These are phyloP conservation scores for Sindora glabra DNA, from an alignment of 306 rosid species.

Conservation along the genomic window DNA sequence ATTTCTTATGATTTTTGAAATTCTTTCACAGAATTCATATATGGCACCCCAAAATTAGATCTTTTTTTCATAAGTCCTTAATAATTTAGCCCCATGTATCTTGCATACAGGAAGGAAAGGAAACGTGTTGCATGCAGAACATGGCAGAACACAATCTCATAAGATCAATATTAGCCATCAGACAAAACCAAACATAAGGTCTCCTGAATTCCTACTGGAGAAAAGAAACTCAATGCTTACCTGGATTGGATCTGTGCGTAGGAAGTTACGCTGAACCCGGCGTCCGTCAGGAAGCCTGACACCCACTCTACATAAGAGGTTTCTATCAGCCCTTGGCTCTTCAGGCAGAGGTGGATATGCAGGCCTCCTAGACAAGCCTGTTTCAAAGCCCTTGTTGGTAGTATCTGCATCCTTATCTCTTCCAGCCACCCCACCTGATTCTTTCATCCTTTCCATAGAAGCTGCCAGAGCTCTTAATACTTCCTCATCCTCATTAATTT, in stretches of 20 bases:
- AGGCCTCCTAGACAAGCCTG: conserved; percentile 31
- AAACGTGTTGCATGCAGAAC: no score
- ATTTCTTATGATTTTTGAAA: no score
- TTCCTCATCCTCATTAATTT: conserved; percentile 58
- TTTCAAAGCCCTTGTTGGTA: conserved; percentile 34
- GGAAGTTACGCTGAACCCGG: conserved; percentile 73
- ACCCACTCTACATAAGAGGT: conserved; percentile 74
- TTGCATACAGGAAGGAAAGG: neutral
- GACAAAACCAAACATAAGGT: neutral
- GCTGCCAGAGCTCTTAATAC: conserved; percentile 59
- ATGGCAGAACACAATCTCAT: neutral
- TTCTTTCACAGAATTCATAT: no score
- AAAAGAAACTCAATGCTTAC: conserved; percentile 21
- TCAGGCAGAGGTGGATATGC: conserved; percentile 71
- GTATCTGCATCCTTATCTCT: conserved; percentile 27
- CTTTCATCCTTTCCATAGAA: conserved; percentile 63
- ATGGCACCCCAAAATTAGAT: no score
- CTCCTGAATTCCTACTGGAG: neutral
- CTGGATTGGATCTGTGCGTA: conserved; percentile 75
- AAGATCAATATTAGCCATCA: neutral
- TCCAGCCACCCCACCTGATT: conserved; percentile 20
- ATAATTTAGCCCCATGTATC: no score
- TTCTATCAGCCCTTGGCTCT: conserved; percentile 80
- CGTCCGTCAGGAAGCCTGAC: conserved; percentile 90
- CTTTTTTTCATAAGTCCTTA: no score